A percentile compares a stretch with the other conserved stretches of the same genome.
Evolutionary conservation across 2,329 filamentous ascomycete species (phyloP).

Genomic region (Fusarium robinianum): DNA sequence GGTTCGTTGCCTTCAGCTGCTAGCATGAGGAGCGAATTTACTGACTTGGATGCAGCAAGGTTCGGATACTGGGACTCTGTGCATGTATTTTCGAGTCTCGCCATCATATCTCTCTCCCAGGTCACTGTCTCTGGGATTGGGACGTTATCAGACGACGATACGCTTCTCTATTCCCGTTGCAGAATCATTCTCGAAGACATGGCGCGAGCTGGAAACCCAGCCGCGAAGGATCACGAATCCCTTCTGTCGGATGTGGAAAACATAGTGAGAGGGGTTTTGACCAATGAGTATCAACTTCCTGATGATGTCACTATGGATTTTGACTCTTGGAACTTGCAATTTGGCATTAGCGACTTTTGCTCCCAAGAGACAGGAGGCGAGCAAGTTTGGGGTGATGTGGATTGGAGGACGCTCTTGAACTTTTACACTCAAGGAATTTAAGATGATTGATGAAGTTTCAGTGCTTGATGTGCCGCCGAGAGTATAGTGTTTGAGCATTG

Average conservation of each 20-base stretch:
- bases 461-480: too few species aligned
- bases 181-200: slow-evolving; percentile 13
- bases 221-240: slow-evolving; percentile 11
- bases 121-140: slow-evolving; percentile 2
- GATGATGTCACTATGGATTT: background rate
- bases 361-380: slow-evolving; percentile 9
- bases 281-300: background rate
- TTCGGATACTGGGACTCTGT: slow-evolving; percentile 15
- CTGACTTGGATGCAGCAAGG: slow-evolving; percentile 3
- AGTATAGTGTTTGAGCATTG: too few species aligned
- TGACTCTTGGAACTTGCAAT: slow-evolving; percentile 1
- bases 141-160: slow-evolving; percentile 1
- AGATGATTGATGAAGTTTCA: too few species aligned
- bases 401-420: slow-evolving; percentile 10
- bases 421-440: too few species aligned
- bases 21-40: background rate
- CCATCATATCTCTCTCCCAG: slow-evolving; percentile 10
- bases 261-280: slow-evolving; percentile 7
- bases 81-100: slow-evolving; percentile 11
- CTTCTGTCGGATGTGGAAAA: slow-evolving; percentile 10
- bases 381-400: slow-evolving; percentile 13
- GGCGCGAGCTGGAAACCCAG: slow-evolving; percentile 6
- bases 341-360: slow-evolving; percentile 1
- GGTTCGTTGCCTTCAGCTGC: background rate
- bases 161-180: slow-evolving; percentile 4